Conservation (phyloP, 2,329 filamentous ascomycete species). For the Claviceps spartinae region DNA sequence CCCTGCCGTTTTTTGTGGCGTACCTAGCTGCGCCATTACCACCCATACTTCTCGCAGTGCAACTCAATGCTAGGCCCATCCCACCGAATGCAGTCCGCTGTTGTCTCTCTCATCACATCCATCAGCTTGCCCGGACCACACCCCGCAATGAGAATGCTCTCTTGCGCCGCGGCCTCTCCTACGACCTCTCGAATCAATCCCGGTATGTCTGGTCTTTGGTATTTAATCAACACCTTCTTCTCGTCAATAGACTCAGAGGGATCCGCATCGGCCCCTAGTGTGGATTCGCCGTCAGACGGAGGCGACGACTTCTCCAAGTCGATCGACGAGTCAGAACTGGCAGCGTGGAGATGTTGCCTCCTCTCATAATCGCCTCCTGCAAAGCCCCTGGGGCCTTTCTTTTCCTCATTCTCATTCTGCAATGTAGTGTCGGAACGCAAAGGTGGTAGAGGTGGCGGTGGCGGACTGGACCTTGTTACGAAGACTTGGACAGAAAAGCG, state of each 20-base stretch:
- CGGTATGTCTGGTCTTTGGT: constrained; percentile 24
- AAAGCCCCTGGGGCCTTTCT: neutral
- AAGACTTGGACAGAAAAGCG: constrained; percentile 21
- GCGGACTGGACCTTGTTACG: constrained; percentile 17
- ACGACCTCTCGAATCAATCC: constrained; percentile 21
- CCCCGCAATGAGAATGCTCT: constrained; percentile 28
- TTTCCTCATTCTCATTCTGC: neutral
- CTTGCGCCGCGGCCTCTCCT: constrained; percentile 12
- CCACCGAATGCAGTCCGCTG: constrained; percentile 23
- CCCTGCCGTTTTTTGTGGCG: no score
- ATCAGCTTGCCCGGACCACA: constrained; percentile 33
- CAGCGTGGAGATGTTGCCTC: neutral
- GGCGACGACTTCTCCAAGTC: constrained; percentile 8
- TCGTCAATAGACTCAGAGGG: neutral
- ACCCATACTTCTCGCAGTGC: constrained; percentile 35
- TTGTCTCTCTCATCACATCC: constrained; percentile 26
- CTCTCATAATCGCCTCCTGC: neutral
- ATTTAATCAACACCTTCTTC: constrained; percentile 14
- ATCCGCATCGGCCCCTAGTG: neutral
- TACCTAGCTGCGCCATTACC: constrained; percentile 15
- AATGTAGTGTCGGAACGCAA: neutral
- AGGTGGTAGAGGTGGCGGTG: neutral
- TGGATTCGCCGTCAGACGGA: constrained; percentile 9
- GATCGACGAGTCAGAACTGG: neutral
- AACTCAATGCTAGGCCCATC: constrained; percentile 32